Evolutionary conservation across 441 rosid species (phyloP).

Genomic region (Pelargonium myrrhifolium): DNA sequence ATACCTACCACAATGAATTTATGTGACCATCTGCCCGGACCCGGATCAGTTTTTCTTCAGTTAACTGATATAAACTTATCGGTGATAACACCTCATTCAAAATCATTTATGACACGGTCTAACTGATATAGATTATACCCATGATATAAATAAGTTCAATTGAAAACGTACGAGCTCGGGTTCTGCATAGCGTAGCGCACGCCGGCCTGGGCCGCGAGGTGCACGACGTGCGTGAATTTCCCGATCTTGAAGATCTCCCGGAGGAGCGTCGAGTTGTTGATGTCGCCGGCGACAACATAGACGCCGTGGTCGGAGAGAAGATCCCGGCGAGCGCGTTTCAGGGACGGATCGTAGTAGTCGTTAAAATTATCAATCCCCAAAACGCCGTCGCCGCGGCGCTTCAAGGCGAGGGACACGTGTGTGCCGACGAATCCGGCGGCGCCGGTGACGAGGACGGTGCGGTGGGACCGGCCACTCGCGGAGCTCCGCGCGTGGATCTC

Average conservation of each 20-base stretch:
- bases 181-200: constrained; percentile 97
- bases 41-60: no score
- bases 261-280: constrained; percentile 65
- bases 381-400: constrained; percentile 91
- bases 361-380: constrained; percentile 87
- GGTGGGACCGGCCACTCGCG: constrained; percentile 56
- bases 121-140: no score
- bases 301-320: constrained; percentile 68
- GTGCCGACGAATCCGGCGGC: constrained; percentile 98
- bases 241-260: constrained; percentile 70
- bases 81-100: no score
- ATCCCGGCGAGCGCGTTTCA: constrained; percentile 78
- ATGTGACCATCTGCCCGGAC: no score
- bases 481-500: constrained; percentile 62
- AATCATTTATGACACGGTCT: no score
- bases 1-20: no score
- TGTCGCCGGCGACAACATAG: constrained; percentile 82
- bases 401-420: constrained; percentile 78
- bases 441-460: constrained; percentile 82
- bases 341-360: constrained; percentile 76
- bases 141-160: no score
- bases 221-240: constrained; percentile 89
- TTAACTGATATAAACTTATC: no score
- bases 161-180: constrained; percentile 78
- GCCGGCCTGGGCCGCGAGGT: constrained; percentile 97